Evolutionary conservation across 2,329 filamentous ascomycete species (phyloP), one percentile per base, ranked within the genome.

Genomic region (Purpureocillium lavendulum): DNA sequence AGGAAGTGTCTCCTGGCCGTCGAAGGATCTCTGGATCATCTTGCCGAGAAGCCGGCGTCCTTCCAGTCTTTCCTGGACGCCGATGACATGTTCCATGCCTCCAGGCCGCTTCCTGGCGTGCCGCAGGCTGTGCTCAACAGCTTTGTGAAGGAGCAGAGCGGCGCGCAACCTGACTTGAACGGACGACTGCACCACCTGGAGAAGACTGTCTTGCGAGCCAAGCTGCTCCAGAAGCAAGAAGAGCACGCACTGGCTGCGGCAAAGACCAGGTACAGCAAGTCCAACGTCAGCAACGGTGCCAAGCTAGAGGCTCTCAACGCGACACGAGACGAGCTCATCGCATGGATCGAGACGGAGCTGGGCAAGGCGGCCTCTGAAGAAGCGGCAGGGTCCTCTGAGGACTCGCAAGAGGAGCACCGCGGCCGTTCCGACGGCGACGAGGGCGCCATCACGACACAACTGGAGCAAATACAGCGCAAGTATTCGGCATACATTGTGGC

Each of bases 331-430:
- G 73, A 76, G 45, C 65, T 83, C 37, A 82, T 83, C 42, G 65
- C 59, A 41, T 83, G 79, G 79, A 80, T 83, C 41, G 79, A 83
- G 54, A 62, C 60, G 5, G 80, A 82, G 53, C 59, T 83, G 16
- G 61, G 67, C 38, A 75, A 73, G 40, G 74, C 75, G 2, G 65
- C 67, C 4, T 50, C 51, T 0, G 63, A 60, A 3, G 59, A 53
- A 0, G 61, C 60, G 4, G 57, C 49, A 16, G 53, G 56, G 1
- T 58, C 55, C 1, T 53, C 47, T 1, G 53, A 53, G 6, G 51
- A 53, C 1, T 35, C 33, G 9, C 45, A 50, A 4, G 52, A 54
- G 6, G 46, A 47, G 16, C 41, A 52, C 26, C 48, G 49, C 13
- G 40, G 45, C 30, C 38, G 24, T 9, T 9, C 45, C 17, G 40